phyloP scores from a whole-genome alignment of 257 asterid species.

The Forsythia viridissima region DNA sequence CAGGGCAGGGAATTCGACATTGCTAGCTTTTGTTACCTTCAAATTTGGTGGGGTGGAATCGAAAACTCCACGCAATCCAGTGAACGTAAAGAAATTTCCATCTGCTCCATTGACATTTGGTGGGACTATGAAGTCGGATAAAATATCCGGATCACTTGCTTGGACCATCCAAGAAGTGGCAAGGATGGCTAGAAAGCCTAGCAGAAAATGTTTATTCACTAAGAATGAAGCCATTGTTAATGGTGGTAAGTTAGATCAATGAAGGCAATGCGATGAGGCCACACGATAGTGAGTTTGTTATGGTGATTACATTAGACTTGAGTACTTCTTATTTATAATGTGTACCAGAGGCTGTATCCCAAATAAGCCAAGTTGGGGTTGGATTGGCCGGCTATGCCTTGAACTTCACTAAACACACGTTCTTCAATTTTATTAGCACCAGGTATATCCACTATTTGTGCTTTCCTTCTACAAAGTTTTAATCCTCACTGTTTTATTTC shows the following conservation, averaged over 20 bases:
- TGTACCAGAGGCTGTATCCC: not conserved
- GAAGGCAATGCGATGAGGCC: not conserved
- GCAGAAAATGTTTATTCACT: not conserved
- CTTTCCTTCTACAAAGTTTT: no score
- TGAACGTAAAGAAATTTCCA: not conserved
- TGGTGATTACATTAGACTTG: not conserved
- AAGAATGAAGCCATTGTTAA: not conserved
- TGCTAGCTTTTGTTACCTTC: conserved; percentile 5
- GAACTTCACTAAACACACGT: not conserved
- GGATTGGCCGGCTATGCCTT: not conserved
- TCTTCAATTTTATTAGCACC: not conserved
- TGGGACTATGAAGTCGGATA: not conserved
- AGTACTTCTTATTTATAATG: not conserved
- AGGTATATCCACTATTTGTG: no score
- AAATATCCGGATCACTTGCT: conserved; percentile 2
- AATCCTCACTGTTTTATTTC: no score
- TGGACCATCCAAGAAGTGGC: conserved; percentile 8
- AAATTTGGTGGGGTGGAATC: not conserved
- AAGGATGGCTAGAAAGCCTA: not conserved
- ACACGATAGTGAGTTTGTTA: not conserved
- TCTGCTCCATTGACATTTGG: not conserved
- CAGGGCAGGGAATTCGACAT: not conserved
- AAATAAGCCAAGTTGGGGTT: not conserved
- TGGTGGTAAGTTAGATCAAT: not conserved
- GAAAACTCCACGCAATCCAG: not conserved